Base-by-base conservation (phyloP, 345 rosid species). In the Lumnitzera littorea region DNA sequence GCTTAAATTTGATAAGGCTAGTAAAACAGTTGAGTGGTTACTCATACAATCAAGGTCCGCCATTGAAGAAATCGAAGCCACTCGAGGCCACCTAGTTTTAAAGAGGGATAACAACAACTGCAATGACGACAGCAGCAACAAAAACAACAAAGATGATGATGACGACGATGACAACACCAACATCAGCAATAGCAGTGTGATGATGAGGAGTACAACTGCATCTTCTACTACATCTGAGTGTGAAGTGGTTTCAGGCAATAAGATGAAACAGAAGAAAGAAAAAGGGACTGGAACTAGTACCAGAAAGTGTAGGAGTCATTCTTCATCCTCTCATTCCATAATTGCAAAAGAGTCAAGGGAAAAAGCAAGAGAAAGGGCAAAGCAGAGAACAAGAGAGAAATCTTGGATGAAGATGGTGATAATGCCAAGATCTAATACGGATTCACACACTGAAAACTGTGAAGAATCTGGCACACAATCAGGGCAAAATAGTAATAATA, bases 321-420 rank as follows among this genome's bases (percentile, higher is more conserved):
- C 10, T 36, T 36, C 10, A 4, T 36, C 43, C 5, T 36, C 43
- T 9, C 43, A 36, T 41, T 16, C 20, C 49, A 64, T 76, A n/a
- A 69, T 56, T 14, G 68, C 78, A 3, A 82, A 69, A 67, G 91
- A 84, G 46, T 69, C 53, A 4, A 83, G 96, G 61, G 78, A 62
- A 5, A 80, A 75, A 70, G 94, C 91, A 23, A 81, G 96, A 66
- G 91, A 68, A 48, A 71, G 89, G 58, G 96, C 96, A 20, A 86
- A 79, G 60, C 80, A 77, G 53, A 81, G 96, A 62, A 83, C 95
- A 8, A 70, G 29, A 24, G 80, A 67, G 49, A 85, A 86, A 36
- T 4, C 7, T 36, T 4, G 10, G 9, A 7, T 6, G 11, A 36
- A 36, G 43, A 36, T 36, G 57, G 25, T 14, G 54, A 52, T 48